A percentile compares a stretch with the other conserved stretches of the same genome.
phyloP scores from a whole-genome alignment of 2,329 filamentous ascomycete species.

The Phialocephala sp. region DNA sequence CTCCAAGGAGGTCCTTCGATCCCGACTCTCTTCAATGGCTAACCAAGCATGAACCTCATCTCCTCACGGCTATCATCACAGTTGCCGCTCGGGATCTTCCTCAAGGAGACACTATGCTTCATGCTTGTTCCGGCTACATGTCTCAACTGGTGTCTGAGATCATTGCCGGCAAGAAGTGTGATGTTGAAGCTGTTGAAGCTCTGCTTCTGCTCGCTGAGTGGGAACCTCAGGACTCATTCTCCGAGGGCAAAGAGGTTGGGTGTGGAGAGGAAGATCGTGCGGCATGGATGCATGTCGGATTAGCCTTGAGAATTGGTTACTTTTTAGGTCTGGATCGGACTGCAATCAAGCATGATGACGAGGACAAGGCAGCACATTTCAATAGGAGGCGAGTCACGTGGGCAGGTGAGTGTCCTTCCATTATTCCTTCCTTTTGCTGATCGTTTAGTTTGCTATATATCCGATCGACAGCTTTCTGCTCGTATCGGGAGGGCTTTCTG shows the following conservation, averaged over 20 bases:
- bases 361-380: conserved; percentile 61
- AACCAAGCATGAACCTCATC: conserved; percentile 64
- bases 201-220: conserved; percentile 72
- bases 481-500: conserved; percentile 74
- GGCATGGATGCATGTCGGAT: conserved; percentile 76
- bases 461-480: conserved; percentile 69
- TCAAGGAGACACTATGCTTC: conserved; percentile 65
- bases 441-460: conserved; percentile 57
- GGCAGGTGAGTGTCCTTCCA: conserved; percentile 55
- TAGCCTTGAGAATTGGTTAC: conserved; percentile 71
- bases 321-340: conserved; percentile 73
- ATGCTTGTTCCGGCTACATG: conserved; percentile 70
- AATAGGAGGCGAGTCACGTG: conserved; percentile 69
- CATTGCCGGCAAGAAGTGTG: conserved; percentile 68
- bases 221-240: conserved; percentile 47
- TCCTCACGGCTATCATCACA: conserved; percentile 71
- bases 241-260: conserved; percentile 60
- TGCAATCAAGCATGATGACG: conserved; percentile 64
- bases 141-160: conserved; percentile 69
- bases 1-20: conserved; percentile 65
- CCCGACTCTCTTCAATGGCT: conserved; percentile 58
- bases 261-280: conserved; percentile 75
- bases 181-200: conserved; percentile 72
- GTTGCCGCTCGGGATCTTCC: conserved; percentile 73
- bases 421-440: conserved; percentile 14